Conservation (phyloP, 2,329 filamentous ascomycete genomes). For the Fusarium sulawesiense region DNA sequence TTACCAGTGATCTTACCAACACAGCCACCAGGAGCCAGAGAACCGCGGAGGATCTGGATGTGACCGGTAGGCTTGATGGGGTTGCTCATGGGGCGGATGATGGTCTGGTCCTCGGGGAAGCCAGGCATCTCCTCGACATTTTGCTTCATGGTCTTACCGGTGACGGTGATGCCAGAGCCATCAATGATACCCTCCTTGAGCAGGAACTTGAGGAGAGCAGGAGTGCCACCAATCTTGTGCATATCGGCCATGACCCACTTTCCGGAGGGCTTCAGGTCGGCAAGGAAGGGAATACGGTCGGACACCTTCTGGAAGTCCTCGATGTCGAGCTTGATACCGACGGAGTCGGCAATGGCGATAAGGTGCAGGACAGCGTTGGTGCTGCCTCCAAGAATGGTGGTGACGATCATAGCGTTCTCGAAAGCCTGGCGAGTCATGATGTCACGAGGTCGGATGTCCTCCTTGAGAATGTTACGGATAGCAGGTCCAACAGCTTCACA, state of each 20-base stretch:
- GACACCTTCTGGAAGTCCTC: conserved; percentile 89
- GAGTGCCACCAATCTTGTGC: conserved; percentile 88
- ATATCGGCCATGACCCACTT: conserved; percentile 88
- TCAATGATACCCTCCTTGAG: conserved; percentile 85
- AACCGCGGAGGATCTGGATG: conserved; percentile 87
- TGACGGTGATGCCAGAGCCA: conserved; percentile 84
- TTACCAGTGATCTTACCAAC: conserved; percentile 96
- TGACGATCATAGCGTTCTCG: conserved; percentile 85
- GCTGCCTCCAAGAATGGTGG: conserved; percentile 85
- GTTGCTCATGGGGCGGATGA: conserved; percentile 83
- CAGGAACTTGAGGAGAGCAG: conserved; percentile 87
- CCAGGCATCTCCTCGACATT: conserved; percentile 82
- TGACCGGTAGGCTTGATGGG: conserved; percentile 91
- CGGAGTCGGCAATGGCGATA: conserved; percentile 84
- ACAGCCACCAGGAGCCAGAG: conserved; percentile 85
- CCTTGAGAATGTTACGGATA: conserved; percentile 78
- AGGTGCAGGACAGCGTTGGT: conserved; percentile 89
- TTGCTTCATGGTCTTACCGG: conserved; percentile 88
- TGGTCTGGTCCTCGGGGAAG: conserved; percentile 79
- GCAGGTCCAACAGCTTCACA: conserved; percentile 78
- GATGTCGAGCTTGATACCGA: conserved; percentile 83
- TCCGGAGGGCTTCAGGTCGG: conserved; percentile 85
- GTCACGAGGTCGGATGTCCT: conserved; percentile 81
- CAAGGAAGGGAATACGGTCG: conserved; percentile 81
- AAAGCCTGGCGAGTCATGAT: conserved; percentile 85